Evolutionary conservation across 768 basidiomycete genomes (phyloP).

Genomic region (Saitozyma podzolica): DNA sequence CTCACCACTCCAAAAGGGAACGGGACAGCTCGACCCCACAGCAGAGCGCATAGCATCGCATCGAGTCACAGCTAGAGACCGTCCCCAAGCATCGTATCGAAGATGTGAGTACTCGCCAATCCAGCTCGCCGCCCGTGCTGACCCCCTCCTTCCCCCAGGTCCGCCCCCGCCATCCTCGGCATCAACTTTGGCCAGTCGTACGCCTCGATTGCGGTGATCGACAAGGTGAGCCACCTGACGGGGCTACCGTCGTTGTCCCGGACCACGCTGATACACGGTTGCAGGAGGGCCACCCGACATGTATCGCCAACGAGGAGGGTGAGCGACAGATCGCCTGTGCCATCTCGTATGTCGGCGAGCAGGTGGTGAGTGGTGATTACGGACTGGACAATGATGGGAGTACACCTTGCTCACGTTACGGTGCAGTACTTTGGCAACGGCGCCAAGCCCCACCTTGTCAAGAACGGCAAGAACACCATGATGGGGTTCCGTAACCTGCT

Average conservation of each 20-base stretch:
- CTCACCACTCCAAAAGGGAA: neutral
- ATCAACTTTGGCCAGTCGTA: constrained; percentile 96
- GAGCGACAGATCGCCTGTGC: constrained; percentile 97
- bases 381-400: neutral
- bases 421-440: constrained; percentile 93
- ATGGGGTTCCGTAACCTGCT: constrained; percentile 90
- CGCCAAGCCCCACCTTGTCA: constrained; percentile 89
- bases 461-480: constrained; percentile 91
- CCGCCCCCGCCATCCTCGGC: constrained; percentile 60
- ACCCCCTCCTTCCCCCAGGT: constrained; percentile 12
- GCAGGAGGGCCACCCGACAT: constrained; percentile 86
- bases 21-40: too few species aligned
- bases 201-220: constrained; percentile 91
- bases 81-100: constrained; percentile 2
- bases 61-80: neutral
- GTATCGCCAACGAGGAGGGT: constrained; percentile 97
- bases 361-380: constrained; percentile 65
- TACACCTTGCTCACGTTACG: neutral
- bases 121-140: neutral
- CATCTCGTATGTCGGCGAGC: constrained; percentile 84
- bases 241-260: neutral
- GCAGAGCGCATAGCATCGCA: neutral
- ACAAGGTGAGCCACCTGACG: constrained; percentile 65
- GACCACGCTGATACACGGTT: neutral
- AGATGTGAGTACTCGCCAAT: constrained; percentile 1